Evolutionary conservation across 2,329 filamentous ascomycete species (phyloP).

Genomic region (Apiospora aurea): DNA sequence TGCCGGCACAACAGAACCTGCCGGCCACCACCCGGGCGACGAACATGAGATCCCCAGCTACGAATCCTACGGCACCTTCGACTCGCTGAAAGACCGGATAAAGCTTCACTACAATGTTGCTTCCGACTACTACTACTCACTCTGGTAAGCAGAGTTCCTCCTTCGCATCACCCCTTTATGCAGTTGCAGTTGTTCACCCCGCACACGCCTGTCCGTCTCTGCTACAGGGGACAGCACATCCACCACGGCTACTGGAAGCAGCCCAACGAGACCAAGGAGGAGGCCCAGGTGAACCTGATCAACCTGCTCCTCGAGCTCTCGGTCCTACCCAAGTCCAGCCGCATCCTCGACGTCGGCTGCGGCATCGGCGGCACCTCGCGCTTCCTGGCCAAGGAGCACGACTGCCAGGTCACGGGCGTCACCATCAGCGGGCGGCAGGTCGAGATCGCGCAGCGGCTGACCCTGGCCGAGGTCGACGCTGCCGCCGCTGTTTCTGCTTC

Average conservation of each 20-base stretch:
- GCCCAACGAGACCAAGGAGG: conserved; percentile 61
- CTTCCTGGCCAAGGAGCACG: conserved; percentile 58
- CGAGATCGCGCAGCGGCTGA: conserved; percentile 62
- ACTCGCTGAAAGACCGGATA: conserved; percentile 61
- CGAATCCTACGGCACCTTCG: conserved; percentile 37
- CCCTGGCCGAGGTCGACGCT: conserved; percentile 41
- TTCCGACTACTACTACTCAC: conserved; percentile 66
- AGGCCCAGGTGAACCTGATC: conserved; percentile 64
- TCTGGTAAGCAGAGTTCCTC: conserved; percentile 54
- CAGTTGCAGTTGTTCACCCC: not conserved
- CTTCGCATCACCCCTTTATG: not conserved
- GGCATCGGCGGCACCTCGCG: conserved; percentile 66
- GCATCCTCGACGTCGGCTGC: conserved; percentile 67
- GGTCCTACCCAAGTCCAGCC: conserved; percentile 43
- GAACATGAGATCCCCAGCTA: conserved; percentile 38
- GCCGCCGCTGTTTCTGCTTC: not conserved
- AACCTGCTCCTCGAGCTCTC: conserved; percentile 60
- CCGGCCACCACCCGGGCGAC: conserved; percentile 37
- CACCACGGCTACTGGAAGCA: conserved; percentile 67
- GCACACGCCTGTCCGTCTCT: not conserved
- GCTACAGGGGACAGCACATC: conserved; percentile 66
- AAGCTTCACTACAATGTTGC: conserved; percentile 67
- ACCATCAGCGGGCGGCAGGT: conserved; percentile 67
- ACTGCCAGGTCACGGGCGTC: conserved; percentile 63
- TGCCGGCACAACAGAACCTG: not conserved